phyloP scores from a whole-genome alignment of 805 yeast genomes.

The Blastobotrys chiropterorum region DNA sequence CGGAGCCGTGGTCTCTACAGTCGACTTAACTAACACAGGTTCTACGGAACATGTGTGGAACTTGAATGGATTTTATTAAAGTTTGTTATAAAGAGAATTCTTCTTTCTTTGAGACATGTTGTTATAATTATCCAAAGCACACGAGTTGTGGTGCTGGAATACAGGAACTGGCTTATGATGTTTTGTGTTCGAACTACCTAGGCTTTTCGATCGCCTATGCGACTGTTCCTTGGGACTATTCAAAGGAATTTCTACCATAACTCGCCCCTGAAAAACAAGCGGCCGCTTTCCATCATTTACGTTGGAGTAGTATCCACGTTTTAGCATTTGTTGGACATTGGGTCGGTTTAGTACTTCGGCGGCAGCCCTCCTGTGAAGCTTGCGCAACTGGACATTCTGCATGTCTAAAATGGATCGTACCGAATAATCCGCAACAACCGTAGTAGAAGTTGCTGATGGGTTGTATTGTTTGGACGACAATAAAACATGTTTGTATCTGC shows the following conservation, averaged over 20 bases:
- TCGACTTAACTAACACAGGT: too few relatives aligned
- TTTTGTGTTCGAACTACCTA: neutral
- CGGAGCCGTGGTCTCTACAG: too few relatives aligned
- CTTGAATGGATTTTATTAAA: neutral
- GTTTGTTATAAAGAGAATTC: neutral
- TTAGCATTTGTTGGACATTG: neutral
- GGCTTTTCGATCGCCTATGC: too few relatives aligned
- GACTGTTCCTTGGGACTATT: too few relatives aligned
- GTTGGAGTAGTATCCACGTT: neutral
- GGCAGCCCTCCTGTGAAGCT: too few relatives aligned
- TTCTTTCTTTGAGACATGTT: neutral
- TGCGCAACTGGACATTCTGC: neutral
- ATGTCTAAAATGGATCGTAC: neutral
- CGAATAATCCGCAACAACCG: neutral
- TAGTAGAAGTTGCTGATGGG: neutral
- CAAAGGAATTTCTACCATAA: neutral
- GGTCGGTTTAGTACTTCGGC: neutral
- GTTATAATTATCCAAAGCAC: neutral
- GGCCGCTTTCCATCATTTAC: too few relatives aligned
- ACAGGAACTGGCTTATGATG: neutral
- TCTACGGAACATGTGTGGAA: too few relatives aligned
- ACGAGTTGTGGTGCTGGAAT: neutral
- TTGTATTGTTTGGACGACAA: neutral
- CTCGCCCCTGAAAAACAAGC: neutral
- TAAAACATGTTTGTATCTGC: neutral